Conservation (phyloP, 768 basidiomycete genomes). For the Xerocomus spinulosus region DNA sequence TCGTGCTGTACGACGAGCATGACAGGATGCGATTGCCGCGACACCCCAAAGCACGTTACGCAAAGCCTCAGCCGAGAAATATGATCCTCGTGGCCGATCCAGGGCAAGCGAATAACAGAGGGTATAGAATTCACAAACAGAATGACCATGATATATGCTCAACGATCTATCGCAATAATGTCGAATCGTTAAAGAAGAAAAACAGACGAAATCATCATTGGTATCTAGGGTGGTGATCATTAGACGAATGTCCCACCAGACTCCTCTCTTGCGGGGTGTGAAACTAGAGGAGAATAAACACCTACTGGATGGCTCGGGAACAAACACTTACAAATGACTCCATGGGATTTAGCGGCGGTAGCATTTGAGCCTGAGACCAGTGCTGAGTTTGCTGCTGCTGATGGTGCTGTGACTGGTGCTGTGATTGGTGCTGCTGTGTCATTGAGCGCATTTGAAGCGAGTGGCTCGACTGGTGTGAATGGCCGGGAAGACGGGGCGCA, state of each 20-base stretch:
- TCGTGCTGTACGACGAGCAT: constrained; percentile 1
- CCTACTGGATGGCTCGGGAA: background rate
- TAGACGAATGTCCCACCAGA: constrained; percentile 45
- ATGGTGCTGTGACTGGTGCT: constrained; percentile 10
- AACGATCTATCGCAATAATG: constrained; percentile 44
- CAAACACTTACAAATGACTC: constrained; percentile 58
- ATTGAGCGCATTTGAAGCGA: constrained; percentile 47
- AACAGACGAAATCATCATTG: constrained; percentile 35
- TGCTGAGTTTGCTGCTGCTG: constrained; percentile 37
- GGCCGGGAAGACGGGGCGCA: constrained; percentile 38
- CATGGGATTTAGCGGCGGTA: constrained; percentile 47
- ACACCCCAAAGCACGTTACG: constrained; percentile 37
- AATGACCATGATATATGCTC: constrained; percentile 43
- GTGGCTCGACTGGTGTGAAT: constrained; percentile 26
- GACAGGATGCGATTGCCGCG: constrained; percentile 34
- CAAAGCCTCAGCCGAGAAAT: constrained; percentile 37
- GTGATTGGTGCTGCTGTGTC: constrained; percentile 39
- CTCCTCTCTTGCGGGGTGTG: constrained; percentile 43
- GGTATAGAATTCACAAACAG: constrained; percentile 42
- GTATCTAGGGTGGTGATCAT: constrained; percentile 49
- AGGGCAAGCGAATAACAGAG: constrained; percentile 38
- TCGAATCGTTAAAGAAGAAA: constrained; percentile 34
- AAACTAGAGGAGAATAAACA: constrained; percentile 17
- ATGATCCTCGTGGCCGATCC: constrained; percentile 33
- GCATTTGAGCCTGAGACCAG: constrained; percentile 48